Percentiles rank a stretch among this genome's conserved stretches.
phyloP scores from a whole-genome alignment of 495 filamentous ascomycete genomes.

The Tuber aestivum region DNA sequence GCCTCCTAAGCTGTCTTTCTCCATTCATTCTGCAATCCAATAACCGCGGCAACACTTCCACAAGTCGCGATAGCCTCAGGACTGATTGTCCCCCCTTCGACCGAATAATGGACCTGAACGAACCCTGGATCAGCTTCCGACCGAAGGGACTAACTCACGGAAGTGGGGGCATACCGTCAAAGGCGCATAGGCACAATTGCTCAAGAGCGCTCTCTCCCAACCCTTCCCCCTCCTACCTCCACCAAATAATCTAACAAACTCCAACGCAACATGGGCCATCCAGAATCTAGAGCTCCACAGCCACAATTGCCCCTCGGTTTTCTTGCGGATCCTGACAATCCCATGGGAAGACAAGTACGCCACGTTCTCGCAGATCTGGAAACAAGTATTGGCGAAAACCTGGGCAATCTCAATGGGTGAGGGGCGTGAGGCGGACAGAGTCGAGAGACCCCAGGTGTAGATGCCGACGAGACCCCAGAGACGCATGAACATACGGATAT shows the following conservation, averaged over 20 bases:
- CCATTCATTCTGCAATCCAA: conserved; percentile 65
- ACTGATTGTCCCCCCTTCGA: conserved; percentile 59
- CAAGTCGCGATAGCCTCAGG: conserved; percentile 59
- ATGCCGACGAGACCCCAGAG: conserved; percentile 74
- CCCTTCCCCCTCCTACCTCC: conserved; percentile 44
- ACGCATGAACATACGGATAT: conserved; percentile 65
- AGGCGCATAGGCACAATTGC: conserved; percentile 54
- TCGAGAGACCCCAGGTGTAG: conserved; percentile 62
- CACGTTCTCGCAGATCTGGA: conserved; percentile 78
- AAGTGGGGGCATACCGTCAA: conserved; percentile 45
- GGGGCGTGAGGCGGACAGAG: conserved; percentile 44
- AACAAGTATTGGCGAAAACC: conserved; percentile 58
- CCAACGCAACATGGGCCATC: conserved; percentile 68
- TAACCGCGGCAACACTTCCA: conserved; percentile 58
- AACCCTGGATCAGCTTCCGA: conserved; percentile 18
- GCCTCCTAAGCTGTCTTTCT: conserved; percentile 43
- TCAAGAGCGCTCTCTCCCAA: conserved; percentile 48
- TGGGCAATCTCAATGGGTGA: conserved; percentile 63
- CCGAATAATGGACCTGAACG: conserved; percentile 66
- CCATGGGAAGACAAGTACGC: conserved; percentile 68
- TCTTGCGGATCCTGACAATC: conserved; percentile 56
- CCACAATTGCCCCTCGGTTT: conserved; percentile 53
- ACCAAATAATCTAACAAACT: conserved; percentile 58
- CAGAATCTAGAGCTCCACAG: conserved; percentile 75
- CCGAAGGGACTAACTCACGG: not conserved